Base-by-base conservation (phyloP, 2,329 filamentous ascomycete genomes). In the Aaosphaeria arxii region DNA sequence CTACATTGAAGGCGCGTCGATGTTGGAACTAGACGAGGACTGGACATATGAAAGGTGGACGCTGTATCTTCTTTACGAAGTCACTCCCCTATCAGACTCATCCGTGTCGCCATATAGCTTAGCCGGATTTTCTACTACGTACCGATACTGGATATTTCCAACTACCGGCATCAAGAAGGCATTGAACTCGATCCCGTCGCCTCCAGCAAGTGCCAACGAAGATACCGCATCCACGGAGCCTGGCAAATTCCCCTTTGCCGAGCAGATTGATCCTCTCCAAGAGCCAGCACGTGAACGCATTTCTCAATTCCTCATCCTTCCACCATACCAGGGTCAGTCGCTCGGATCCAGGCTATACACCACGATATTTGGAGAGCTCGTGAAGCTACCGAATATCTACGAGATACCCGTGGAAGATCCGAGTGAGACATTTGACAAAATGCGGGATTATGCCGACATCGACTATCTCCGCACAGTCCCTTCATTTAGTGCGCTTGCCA, bases 371-470 rank as follows among this genome's bases (percentile, higher is more conserved):
- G 73, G 80, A 6, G 74, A 84, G 56, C 87, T 89, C 54, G 78
- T 87, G 49, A 77, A 82, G 32, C 81, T 87, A 48, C 69, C 81
- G 0, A 84, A 86, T 51, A 87, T 91, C 6, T 78, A 84, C 46
- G 92, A 97, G 66, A 81, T 99, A 61, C 95, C 91, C 0, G 86
- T 99, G 5, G 94, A 99, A 72, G 92, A 97, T 52, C 95, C 94
- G 0, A 97, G 89, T 62, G 88, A 92, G 64, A 83, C 81, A 1
- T 95, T 95, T 58, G 88, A 94, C 62, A 83, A 89, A 50, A 76
- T 95, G 59, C 82, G 89, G 56, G 89, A 94, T 63, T 75, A 86
- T 44, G 85, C 83, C 58, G 89, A 95, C 60, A 74, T 92, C 31
- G 73, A 76, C 4, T 84, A 83, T 55, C 75, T 94, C 4, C 82